Conservation (phyloP, 2,329 filamentous ascomycete species). For the Ophiocordyceps camponoti-rufipedis region DNA sequence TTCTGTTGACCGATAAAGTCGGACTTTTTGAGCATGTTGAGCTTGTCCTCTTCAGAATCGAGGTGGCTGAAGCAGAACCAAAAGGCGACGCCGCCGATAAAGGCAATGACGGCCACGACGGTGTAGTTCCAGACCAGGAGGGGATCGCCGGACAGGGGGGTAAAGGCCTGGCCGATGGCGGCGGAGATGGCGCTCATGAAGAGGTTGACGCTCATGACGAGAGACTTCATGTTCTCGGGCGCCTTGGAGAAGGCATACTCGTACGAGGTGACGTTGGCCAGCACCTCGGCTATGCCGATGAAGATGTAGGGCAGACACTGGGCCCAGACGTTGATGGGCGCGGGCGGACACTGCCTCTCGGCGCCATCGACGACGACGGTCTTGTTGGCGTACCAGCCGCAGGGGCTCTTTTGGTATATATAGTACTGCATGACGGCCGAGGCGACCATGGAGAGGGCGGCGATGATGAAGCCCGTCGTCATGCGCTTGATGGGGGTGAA, state of each 20-base stretch:
- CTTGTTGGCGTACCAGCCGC: conserved; percentile 33
- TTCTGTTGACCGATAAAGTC: conserved; percentile 21
- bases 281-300: conserved; percentile 32
- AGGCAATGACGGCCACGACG: conserved; percentile 40
- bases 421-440: conserved; percentile 39
- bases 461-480: conserved; percentile 49
- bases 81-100: conserved; percentile 44
- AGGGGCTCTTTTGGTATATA: conserved; percentile 45
- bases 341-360: conserved; percentile 28
- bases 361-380: conserved; percentile 4
- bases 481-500: conserved; percentile 68
- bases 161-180: conserved; percentile 52
- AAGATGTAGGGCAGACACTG: conserved; percentile 33
- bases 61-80: conserved; percentile 50
- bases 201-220: conserved; percentile 53
- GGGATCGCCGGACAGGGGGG: conserved; percentile 42
- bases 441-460: conserved; percentile 40
- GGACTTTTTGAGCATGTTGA: conserved; percentile 41
- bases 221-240: conserved; percentile 61
- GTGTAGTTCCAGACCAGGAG: conserved; percentile 57
- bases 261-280: conserved; percentile 39
- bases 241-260: conserved; percentile 67
- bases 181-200: conserved; percentile 54
- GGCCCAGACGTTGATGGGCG: conserved; percentile 47
- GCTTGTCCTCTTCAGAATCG: conserved; percentile 47